Evolutionary conservation across 331 rosid genomes (phyloP).

Genomic region (Telfairia occidentalis): DNA sequence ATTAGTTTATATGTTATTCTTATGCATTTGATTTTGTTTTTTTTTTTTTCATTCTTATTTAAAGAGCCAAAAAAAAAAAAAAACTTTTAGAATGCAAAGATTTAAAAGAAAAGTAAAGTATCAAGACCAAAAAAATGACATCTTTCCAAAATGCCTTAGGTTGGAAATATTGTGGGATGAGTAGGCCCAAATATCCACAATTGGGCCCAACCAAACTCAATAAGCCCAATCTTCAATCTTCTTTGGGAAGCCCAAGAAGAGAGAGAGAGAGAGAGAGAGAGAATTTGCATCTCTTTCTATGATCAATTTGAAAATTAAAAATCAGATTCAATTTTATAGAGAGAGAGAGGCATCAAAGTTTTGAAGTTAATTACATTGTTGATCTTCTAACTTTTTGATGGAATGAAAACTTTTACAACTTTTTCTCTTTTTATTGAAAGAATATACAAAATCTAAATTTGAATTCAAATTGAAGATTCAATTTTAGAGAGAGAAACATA

Average conservation of each 20-base stretch:
- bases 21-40: too few species aligned
- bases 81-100: background rate
- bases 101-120: too few species aligned
- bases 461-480: background rate
- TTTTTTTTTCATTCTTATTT: too few species aligned
- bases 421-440: background rate
- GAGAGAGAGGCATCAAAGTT: background rate
- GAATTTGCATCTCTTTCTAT: too few species aligned
- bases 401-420: background rate
- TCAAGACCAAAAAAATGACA: background rate
- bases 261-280: background rate
- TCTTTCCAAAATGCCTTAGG: background rate
- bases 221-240: background rate
- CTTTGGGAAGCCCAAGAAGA: background rate
- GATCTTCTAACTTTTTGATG: background rate
- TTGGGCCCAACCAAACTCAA: too few species aligned
- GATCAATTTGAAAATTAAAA: background rate
- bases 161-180: background rate
- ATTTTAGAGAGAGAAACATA: background rate
- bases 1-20: too few species aligned
- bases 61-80: too few species aligned
- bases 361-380: background rate
- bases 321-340: background rate
- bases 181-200: too few species aligned
- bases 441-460: background rate